A percentile compares a stretch with the other conserved stretches of the same genome.
Conservation (phyloP, 169 alveolate genomes). For the Prorocentrum cordatum region DNA sequence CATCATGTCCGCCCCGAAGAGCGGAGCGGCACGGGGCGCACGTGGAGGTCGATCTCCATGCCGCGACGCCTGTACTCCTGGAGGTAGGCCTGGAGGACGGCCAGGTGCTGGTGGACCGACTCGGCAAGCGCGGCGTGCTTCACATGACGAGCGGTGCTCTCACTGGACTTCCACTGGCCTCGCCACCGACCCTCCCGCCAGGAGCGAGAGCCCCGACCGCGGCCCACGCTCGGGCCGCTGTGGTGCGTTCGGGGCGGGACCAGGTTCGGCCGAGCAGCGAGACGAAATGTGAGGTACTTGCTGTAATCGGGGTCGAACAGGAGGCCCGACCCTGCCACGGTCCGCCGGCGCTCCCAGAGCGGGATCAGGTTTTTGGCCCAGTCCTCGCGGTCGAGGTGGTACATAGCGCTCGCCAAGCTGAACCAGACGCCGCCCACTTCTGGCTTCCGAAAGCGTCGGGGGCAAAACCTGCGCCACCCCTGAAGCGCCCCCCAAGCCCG, state of each 20-base stretch:
- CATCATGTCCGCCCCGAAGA: background rate
- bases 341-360: background rate
- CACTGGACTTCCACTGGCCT: background rate
- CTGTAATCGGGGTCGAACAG: slow-evolving; percentile 14
- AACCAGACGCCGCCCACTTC: background rate
- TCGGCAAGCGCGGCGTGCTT: background rate
- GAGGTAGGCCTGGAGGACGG: background rate
- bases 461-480: background rate
- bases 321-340: background rate
- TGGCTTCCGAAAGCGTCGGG: background rate
- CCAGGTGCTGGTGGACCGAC: background rate
- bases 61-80: background rate
- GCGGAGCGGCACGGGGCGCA: background rate
- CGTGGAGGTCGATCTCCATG: background rate
- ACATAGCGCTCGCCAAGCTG: background rate
- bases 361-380: background rate
- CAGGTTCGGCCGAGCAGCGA: background rate
- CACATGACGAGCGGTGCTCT: background rate
- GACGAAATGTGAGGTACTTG: background rate
- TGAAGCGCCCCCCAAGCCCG: background rate
- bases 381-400: background rate
- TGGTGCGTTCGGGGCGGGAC: background rate
- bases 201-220: background rate
- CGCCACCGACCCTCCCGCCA: background rate
- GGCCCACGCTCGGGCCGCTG: background rate